These are phyloP conservation scores for Fraxinus baroniana DNA, from an alignment of 305 asterid genomes.

Conservation along the genomic window DNA sequence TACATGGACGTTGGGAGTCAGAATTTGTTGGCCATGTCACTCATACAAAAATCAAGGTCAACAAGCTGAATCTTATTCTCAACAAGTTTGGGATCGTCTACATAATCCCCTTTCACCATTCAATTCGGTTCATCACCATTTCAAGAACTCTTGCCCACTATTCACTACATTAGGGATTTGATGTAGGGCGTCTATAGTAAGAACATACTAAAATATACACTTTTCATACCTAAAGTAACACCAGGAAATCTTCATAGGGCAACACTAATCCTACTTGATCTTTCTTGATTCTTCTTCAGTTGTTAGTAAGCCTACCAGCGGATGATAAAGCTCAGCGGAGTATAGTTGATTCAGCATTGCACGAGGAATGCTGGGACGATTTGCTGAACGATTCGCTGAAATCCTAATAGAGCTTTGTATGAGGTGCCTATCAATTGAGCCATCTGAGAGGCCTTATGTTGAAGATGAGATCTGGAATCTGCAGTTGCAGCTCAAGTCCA, in stretches of 20 bases:
- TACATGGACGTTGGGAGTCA: too few relatives aligned
- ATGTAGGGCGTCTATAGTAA: background rate
- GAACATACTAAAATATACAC: background rate
- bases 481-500: slow-evolving; percentile 92
- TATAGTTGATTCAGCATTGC: slow-evolving; percentile 60
- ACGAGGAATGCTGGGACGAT: slow-evolving; percentile 65
- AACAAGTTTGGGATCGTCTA: background rate
- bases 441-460: slow-evolving; percentile 60
- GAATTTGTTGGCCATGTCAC: too few relatives aligned
- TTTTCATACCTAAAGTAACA: background rate
- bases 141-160: background rate
- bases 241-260: background rate
- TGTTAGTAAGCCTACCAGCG: slow-evolving; percentile 51
- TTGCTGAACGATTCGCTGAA: slow-evolving; percentile 64
- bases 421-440: slow-evolving; percentile 55
- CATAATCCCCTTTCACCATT: background rate
- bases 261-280: background rate
- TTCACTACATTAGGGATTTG: background rate
- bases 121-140: background rate
- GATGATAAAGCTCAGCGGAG: slow-evolving; percentile 51
- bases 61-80: background rate
- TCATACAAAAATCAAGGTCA: too few relatives aligned
- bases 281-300: slow-evolving; percentile 30
- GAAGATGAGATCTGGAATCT: slow-evolving; percentile 85
- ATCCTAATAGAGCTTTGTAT: slow-evolving; percentile 64